Base-by-base conservation (phyloP, 805 yeast species). In the Candida andamanensis region DNA sequence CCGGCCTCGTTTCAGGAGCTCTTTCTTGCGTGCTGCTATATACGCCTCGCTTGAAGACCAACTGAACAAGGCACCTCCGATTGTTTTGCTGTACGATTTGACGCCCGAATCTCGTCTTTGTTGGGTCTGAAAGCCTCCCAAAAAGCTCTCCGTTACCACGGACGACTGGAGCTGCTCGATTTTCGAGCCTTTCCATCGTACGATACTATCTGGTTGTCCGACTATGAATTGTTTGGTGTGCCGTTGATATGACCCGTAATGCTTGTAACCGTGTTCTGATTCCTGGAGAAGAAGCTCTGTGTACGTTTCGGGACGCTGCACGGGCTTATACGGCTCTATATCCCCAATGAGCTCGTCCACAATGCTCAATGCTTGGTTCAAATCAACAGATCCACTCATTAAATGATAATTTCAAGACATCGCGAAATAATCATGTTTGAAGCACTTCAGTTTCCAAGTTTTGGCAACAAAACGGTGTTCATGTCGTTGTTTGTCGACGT, bases 401-500 rank as follows among this genome's bases (percentile, higher is more conserved):
- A 9, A 8, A 19, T 11, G 8, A 11, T 9, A 11, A 19, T 19
- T 8, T 9, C 10, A 9, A n/a, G n/a, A n/a, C n/a, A n/a, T n/a
- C n/a, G n/a, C n/a, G 12, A 23, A 23, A 12, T 15, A 22, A 27
- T 26, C 27, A 16, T 16, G 7, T 29, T 20, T 19, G 30, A 33
- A 29, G 33, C 22, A 13, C 9, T 30, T n/a, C 20, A 15, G 7
- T 52, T 71, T 25, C 80, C 80, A 6, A 80, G 71, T 49, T 76
- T 63, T 42, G 56, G 58, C 3, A 18, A 28, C 13, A 32, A 35
- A 23, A 42, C 39, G 6, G 55, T 75, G 4, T 49, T 54, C 15
- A 41, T 78, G 8, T 47, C 69, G 5, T 58, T 74, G 29, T 80
- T 67, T 49, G 47, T 55, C 3, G 54, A 66, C 20, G 75, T 85